Conservation (phyloP, 306 rosid species). For the Malus orientalis region DNA sequence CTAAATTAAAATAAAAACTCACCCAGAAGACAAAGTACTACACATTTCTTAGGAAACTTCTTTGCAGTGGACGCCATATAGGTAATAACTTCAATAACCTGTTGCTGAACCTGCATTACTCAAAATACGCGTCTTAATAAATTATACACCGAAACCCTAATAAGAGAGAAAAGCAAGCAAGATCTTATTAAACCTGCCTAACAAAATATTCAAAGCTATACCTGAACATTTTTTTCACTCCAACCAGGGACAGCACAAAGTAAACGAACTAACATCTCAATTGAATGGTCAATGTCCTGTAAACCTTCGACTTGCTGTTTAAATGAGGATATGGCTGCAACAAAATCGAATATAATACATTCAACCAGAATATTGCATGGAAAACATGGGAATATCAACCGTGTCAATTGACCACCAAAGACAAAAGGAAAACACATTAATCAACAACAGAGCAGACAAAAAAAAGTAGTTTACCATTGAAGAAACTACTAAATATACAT, state of each 20-base stretch:
- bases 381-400: neutral
- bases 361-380: neutral
- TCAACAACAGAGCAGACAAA: neutral
- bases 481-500: neutral
- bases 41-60: conserved; percentile 91
- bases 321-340: conserved; percentile 75
- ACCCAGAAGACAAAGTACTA: conserved; percentile 87
- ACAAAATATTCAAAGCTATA: conserved; percentile 19
- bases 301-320: conserved; percentile 81
- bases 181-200: neutral
- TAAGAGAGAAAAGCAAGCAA: conserved; percentile 1
- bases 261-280: conserved; percentile 75
- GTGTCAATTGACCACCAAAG: neutral
- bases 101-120: conserved; percentile 89
- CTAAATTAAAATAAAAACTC: conserved; percentile 22
- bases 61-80: conserved; percentile 60
- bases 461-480: neutral
- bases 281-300: conserved; percentile 54
- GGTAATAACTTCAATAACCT: conserved; percentile 74
- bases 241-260: conserved; percentile 90
- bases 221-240: conserved; percentile 99
- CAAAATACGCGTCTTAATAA: conserved; percentile 12
- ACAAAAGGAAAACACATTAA: neutral
- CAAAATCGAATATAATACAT: conserved; percentile 15
- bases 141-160: neutral